A percentile compares a stretch with the other conserved stretches of the same genome.
Evolutionary conservation across 2,329 filamentous ascomycete species (phyloP).

Genomic region (Trichophyton verrucosum): DNA sequence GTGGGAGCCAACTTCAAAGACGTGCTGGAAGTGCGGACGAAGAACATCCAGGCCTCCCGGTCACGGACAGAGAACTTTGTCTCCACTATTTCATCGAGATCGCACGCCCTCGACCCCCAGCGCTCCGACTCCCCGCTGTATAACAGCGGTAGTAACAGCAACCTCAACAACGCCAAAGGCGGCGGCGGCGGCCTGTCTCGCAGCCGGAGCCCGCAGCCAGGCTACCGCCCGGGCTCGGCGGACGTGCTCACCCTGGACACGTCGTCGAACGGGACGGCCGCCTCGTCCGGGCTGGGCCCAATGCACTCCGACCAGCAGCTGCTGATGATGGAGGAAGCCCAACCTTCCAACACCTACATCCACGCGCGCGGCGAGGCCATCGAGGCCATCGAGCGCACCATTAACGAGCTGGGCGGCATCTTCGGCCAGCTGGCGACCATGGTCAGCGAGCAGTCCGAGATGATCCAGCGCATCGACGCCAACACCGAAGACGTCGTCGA

Average conservation of each 20-base stretch:
- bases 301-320: conserved; percentile 70
- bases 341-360: conserved; percentile 71
- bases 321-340: conserved; percentile 85
- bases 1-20: conserved; percentile 96
- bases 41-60: conserved; percentile 91
- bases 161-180: no score
- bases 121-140: conserved; percentile 80
- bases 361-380: conserved; percentile 90
- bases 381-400: conserved; percentile 91
- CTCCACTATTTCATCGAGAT: conserved; percentile 69
- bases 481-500: conserved; percentile 97
- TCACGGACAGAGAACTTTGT: conserved; percentile 95
- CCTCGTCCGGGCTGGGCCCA: conserved; percentile 10
- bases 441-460: conserved; percentile 94
- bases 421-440: conserved; percentile 92
- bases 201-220: conserved; percentile 51
- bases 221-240: conserved; percentile 35
- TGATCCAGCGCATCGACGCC: conserved; percentile 93
- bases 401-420: conserved; percentile 79
- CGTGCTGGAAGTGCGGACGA: conserved; percentile 86
- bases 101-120: conserved; percentile 51
- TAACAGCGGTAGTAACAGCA: conserved; percentile 28
- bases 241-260: conserved; percentile 79
- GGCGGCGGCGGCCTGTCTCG: conserved; percentile 42
- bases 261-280: conserved; percentile 31